A percentile compares a stretch with the other conserved stretches of the same genome.
These are phyloP conservation scores for Chalaropsis ovoidea DNA, from an alignment of 2,329 filamentous ascomycete species.

Conservation along the genomic window DNA sequence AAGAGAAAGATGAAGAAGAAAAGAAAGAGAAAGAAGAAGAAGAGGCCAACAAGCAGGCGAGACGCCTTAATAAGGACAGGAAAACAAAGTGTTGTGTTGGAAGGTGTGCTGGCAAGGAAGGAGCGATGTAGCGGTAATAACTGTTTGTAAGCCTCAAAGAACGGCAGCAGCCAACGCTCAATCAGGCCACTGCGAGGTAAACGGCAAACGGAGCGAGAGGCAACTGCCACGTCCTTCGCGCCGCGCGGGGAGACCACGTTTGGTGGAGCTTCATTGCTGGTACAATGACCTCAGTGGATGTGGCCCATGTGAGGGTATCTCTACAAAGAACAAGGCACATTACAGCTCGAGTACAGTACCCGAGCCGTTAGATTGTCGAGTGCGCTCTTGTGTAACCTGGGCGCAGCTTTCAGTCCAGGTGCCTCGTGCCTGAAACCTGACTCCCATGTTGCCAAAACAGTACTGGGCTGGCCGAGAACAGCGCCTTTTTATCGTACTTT, in stretches of 20 bases:
- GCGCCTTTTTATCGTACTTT: neutral
- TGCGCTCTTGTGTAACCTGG: neutral
- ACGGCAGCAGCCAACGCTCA: neutral
- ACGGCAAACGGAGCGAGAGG: neutral
- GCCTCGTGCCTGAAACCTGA: conserved; percentile 8
- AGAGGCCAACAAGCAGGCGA: neutral
- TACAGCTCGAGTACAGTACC: neutral
- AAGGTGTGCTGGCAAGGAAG: neutral
- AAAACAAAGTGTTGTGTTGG: neutral
- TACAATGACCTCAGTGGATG: neutral
- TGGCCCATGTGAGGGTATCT: neutral
- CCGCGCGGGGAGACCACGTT: neutral
- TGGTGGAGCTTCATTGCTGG: neutral
- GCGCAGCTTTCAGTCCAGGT: neutral
- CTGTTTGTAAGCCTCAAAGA: neutral
- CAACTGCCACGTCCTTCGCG: neutral
- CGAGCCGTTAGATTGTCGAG: neutral
- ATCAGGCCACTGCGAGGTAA: neutral
- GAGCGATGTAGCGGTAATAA: neutral
- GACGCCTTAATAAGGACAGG: neutral
- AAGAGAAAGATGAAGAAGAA: too few species aligned
- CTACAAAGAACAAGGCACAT: neutral
- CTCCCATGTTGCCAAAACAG: neutral
- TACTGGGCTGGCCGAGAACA: neutral
- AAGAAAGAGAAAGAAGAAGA: neutral